These are phyloP conservation scores for Teratosphaeria zuluensis DNA, from an alignment of 2,329 filamentous ascomycete species.

Conservation along the genomic window DNA sequence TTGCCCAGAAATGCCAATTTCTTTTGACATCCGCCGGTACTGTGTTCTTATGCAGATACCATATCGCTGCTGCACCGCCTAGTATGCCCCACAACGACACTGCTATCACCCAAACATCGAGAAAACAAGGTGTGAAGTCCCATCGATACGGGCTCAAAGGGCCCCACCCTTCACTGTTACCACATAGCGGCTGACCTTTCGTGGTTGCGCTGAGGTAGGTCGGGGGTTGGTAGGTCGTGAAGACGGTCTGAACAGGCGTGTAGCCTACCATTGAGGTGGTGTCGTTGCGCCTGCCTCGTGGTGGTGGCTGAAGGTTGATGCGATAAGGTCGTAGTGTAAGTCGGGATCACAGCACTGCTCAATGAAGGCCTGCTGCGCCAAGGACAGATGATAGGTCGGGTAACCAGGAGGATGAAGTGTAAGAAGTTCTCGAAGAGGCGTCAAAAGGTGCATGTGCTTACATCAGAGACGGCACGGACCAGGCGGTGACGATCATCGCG, in stretches of 20 bases:
- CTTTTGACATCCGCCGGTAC: slow-evolving; percentile 59
- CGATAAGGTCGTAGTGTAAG: background rate
- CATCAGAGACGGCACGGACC: too few relatives aligned
- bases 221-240: slow-evolving; percentile 7
- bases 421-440: background rate
- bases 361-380: background rate
- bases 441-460: too few relatives aligned
- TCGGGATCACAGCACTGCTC: background rate
- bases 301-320: background rate
- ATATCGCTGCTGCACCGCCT: slow-evolving; percentile 65
- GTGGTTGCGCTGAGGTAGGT: slow-evolving; percentile 21
- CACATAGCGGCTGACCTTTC: slow-evolving; percentile 61
- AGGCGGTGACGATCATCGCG: too few relatives aligned
- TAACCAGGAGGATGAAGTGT: background rate
- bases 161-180: slow-evolving; percentile 90
- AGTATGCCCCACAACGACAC: slow-evolving; percentile 71
- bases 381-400: background rate
- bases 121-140: slow-evolving; percentile 95
- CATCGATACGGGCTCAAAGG: slow-evolving; percentile 78
- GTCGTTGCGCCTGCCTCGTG: background rate
- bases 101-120: slow-evolving; percentile 76
- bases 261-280: slow-evolving; percentile 3
- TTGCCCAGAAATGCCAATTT: slow-evolving; percentile 88
- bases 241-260: slow-evolving; percentile 5
- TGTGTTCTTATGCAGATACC: slow-evolving; percentile 66